Base-by-base conservation (phyloP, 768 basidiomycete species). In the Leccinum pellstonianum region DNA sequence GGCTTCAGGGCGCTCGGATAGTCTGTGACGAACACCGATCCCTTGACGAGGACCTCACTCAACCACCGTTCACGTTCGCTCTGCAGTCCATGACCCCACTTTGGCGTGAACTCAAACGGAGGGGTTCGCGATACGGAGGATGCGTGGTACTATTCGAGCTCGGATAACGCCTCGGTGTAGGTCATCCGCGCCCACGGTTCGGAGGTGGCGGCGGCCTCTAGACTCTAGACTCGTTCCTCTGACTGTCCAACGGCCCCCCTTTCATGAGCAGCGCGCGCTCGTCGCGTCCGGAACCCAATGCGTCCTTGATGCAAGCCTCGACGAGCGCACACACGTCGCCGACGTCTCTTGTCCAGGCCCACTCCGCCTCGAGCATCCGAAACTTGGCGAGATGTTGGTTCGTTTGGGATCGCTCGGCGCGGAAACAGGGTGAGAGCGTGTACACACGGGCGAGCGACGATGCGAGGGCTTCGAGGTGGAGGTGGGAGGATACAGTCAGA, bases 341-440 rank as follows among this genome's bases (percentile, higher is more conserved):
- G 7, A 88, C 70, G 8, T 71, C 70, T 23, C 66, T 64, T 27
- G 78, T 76, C 68, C 86, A 90, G 0, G 86, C 86, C 83, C 93
- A 88, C 70, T 99, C 97, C 0, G 93, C 95, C 76, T 99, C 97
- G 56, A 98, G 84, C 97, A 99, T 99, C 91, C 93, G 97, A 74
- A 99, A 99, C 73, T 99, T 97, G 54, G 93, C 86, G 12, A 99
- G 83, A 70, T 99, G 97, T 17, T 95, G 81, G 33, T 85, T 83
- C 2, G 96, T 98, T 65, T 88, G 82, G 4, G 88, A 91, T 5
- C 85, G 85, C 70, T 99, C 97, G 27, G 97, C 96, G 15, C 97
- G 89, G 76, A 99, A 99, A 64, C 90, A 90, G 0, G 97, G 95
- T 0, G 91, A 88, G 23, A 99, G 83, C 1, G 95, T 95, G 77